A percentile compares a stretch with the other conserved stretches of the same genome.
These are phyloP conservation scores for Fagus crenata DNA, from an alignment of 306 rosid genomes.

Conservation along the genomic window DNA sequence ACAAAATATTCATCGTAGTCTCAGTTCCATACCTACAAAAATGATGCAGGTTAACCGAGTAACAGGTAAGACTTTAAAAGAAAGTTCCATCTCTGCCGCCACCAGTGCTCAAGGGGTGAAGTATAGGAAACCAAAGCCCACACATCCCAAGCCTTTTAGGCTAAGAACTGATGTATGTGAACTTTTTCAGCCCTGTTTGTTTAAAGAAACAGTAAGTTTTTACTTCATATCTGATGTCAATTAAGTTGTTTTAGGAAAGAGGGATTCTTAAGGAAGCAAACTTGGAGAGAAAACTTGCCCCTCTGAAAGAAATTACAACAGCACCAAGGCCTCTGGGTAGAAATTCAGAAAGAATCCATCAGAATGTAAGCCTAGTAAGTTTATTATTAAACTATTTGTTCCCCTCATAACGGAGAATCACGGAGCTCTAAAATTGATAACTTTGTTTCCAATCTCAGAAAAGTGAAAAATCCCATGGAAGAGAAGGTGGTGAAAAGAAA, in stretches of 20 bases:
- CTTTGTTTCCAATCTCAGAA: slow-evolving; percentile 30
- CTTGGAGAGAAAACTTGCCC: slow-evolving; percentile 58
- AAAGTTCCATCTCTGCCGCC: slow-evolving; percentile 40
- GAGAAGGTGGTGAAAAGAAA: slow-evolving; percentile 40
- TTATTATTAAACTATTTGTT: not conserved
- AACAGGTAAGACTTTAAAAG: slow-evolving; percentile 38
- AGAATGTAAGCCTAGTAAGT: slow-evolving; percentile 37
- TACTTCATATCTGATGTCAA: slow-evolving; percentile 18
- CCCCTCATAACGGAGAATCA: not conserved
- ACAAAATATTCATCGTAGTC: not conserved
- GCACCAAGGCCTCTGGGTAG: slow-evolving; percentile 34
- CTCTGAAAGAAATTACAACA: slow-evolving; percentile 47
- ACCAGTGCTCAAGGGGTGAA: slow-evolving; percentile 54
- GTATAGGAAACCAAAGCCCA: slow-evolving; percentile 68
- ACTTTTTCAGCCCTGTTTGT: slow-evolving; percentile 24
- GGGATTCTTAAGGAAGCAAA: slow-evolving; percentile 84
- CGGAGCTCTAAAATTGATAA: slow-evolving; percentile 5
- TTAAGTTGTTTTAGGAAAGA: slow-evolving; percentile 66
- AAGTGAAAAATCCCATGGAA: slow-evolving; percentile 34
- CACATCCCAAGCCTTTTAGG: slow-evolving; percentile 93
- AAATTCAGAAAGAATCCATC: slow-evolving; percentile 39
- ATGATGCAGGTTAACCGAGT: slow-evolving; percentile 37
- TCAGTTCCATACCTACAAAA: slow-evolving; percentile 16
- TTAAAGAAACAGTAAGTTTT: not conserved
- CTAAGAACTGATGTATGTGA: slow-evolving; percentile 86